These are phyloP conservation scores for Tieghemostelium lacteum DNA, from an alignment of 78 protist genomes.

Conservation along the genomic window DNA sequence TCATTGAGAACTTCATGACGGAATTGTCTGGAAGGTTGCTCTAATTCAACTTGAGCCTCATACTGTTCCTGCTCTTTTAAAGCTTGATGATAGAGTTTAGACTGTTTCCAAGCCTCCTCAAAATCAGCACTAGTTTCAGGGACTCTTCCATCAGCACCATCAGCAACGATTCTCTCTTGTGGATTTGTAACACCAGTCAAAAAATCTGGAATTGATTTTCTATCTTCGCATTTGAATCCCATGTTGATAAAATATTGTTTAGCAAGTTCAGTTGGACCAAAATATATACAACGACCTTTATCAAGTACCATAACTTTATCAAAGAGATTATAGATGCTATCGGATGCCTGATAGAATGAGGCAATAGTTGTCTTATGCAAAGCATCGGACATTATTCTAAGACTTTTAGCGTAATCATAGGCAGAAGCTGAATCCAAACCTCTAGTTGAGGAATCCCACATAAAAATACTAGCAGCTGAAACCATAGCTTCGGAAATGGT, in stretches of 20 bases:
- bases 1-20: constrained; percentile 13
- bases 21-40: constrained; percentile 24
- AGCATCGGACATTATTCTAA: constrained; percentile 52
- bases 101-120: background rate
- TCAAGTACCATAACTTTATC: constrained; percentile 37
- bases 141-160: background rate
- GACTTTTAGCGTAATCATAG: constrained; percentile 45
- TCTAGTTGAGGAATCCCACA: constrained; percentile 58
- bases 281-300: constrained; percentile 66
- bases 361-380: constrained; percentile 52
- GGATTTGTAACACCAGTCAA: constrained; percentile 63
- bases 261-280: constrained; percentile 25
- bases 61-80: background rate
- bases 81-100: background rate
- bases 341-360: constrained; percentile 56
- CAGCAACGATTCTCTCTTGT: background rate
- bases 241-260: constrained; percentile 31
- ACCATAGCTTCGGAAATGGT: constrained; percentile 64
- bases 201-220: constrained; percentile 59
- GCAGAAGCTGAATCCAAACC: constrained; percentile 69
- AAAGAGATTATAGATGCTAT: constrained; percentile 44
- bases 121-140: background rate
- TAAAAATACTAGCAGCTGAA: constrained; percentile 6
- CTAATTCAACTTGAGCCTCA: constrained; percentile 20
- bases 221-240: constrained; percentile 52